phyloP scores from a whole-genome alignment of 345 rosid genomes.

The Psidium friedrichsthalianum region DNA sequence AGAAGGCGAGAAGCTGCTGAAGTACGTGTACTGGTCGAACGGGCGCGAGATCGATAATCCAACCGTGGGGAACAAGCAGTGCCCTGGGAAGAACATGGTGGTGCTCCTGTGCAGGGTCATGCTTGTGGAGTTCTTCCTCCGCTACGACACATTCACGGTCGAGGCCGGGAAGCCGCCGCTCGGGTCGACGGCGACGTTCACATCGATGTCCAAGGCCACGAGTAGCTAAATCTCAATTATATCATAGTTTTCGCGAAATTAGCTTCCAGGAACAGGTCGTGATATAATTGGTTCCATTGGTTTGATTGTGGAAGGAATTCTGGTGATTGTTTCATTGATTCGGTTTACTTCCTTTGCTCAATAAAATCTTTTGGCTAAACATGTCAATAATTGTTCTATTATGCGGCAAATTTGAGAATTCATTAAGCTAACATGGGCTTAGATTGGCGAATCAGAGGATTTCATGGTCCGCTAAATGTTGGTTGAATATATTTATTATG shows the following conservation, averaged over 20 bases:
- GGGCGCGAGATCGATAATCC: slow-evolving; percentile 27
- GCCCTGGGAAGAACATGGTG: slow-evolving; percentile 30
- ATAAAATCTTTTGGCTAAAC: neutral
- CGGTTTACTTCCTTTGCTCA: neutral
- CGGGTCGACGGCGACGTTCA: slow-evolving; percentile 11
- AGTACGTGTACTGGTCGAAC: slow-evolving; percentile 32
- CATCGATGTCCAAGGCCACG: slow-evolving; percentile 11
- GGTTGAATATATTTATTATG: neutral
- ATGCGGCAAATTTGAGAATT: neutral
- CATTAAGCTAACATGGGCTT: neutral
- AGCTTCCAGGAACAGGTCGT: neutral
- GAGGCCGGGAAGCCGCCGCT: slow-evolving; percentile 7
- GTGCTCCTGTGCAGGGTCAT: slow-evolving; percentile 18
- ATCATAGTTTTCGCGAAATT: neutral
- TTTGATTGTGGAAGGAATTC: neutral
- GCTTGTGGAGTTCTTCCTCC: slow-evolving; percentile 21
- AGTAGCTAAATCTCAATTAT: neutral
- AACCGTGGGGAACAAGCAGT: slow-evolving; percentile 23
- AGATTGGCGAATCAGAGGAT: neutral
- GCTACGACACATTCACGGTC: slow-evolving; percentile 22
- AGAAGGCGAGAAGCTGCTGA: slow-evolving; percentile 27
- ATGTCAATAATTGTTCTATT: neutral
- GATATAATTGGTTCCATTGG: neutral
- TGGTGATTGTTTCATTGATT: neutral
- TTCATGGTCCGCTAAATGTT: neutral